A percentile compares a stretch with the other conserved stretches of the same genome.
phyloP scores from a whole-genome alignment of 805 yeast species.

The Wickerhamomyces mucosus region DNA sequence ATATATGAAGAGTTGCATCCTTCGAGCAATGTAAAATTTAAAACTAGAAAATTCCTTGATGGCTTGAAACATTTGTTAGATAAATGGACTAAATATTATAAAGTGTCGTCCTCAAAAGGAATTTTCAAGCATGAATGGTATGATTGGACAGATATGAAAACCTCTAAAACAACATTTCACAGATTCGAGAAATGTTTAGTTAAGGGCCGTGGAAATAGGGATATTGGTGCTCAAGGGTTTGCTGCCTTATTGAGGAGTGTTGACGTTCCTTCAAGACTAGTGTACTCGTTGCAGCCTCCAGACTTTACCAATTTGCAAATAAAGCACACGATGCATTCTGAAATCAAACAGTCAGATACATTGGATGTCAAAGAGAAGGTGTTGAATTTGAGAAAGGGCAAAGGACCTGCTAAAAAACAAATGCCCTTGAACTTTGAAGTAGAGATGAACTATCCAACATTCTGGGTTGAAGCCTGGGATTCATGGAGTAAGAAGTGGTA shows the following conservation, averaged over 20 bases:
- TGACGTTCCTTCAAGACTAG: slow-evolving; percentile 62
- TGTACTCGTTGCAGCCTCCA: slow-evolving; percentile 84
- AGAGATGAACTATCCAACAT: slow-evolving; percentile 49
- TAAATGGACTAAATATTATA: slow-evolving; percentile 49
- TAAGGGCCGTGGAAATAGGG: slow-evolving; percentile 58
- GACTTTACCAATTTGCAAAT: slow-evolving; percentile 46
- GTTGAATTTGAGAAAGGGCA: slow-evolving; percentile 14
- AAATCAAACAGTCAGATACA: not conserved
- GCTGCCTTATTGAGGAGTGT: slow-evolving; percentile 64
- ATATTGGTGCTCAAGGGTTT: slow-evolving; percentile 81
- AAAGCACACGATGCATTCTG: slow-evolving; percentile 1
- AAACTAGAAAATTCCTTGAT: slow-evolving; percentile 64
- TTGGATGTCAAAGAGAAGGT: slow-evolving; percentile 10
- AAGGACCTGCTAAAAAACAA: slow-evolving; percentile 2
- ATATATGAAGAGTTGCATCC: slow-evolving; percentile 41
- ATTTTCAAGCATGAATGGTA: slow-evolving; percentile 37
- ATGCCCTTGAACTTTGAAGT: slow-evolving; percentile 13
- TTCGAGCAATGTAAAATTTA: slow-evolving; percentile 26
- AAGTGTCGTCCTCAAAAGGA: slow-evolving; percentile 31
- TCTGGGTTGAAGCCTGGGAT: slow-evolving; percentile 96
- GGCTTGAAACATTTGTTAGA: slow-evolving; percentile 61
- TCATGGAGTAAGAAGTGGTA: slow-evolving; percentile 62
- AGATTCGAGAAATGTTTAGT: slow-evolving; percentile 36
- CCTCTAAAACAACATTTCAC: slow-evolving; percentile 19
- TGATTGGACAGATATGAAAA: slow-evolving; percentile 12